phyloP scores from a whole-genome alignment of 805 yeast species.

The Sugiyamaella smithiae region DNA sequence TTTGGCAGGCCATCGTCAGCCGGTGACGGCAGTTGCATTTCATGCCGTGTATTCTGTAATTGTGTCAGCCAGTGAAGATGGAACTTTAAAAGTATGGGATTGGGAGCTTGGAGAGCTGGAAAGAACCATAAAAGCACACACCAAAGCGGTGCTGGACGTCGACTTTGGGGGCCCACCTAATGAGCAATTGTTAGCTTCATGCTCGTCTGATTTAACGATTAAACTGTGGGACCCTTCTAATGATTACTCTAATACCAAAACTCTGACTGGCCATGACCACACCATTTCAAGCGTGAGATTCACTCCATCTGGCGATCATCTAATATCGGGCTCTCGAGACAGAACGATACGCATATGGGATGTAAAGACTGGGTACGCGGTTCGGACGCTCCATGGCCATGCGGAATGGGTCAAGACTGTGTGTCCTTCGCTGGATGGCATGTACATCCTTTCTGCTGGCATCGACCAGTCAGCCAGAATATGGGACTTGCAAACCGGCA shows the following conservation, averaged over 20 bases:
- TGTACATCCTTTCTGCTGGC: conserved; percentile 67
- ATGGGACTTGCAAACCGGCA: conserved; percentile 63
- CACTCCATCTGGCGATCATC: conserved; percentile 47
- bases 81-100: conserved; percentile 72
- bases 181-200: conserved; percentile 41
- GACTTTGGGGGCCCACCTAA: conserved; percentile 43
- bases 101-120: conserved; percentile 60
- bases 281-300: conserved; percentile 66
- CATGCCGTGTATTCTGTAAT: conserved; percentile 73
- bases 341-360: conserved; percentile 83
- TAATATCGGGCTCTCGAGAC: conserved; percentile 80
- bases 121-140: conserved; percentile 67
- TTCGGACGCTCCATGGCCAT: conserved; percentile 69
- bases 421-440: conserved; percentile 42
- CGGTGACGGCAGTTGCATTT: conserved; percentile 60
- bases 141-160: conserved; percentile 60
- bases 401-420: conserved; percentile 79
- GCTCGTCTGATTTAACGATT: conserved; percentile 52
- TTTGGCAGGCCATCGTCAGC: conserved; percentile 54
- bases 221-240: conserved; percentile 66
- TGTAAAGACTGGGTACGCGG: conserved; percentile 60
- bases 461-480: conserved; percentile 73
- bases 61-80: conserved; percentile 68
- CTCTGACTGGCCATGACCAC: conserved; percentile 84
- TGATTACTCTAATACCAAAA: conserved; percentile 52